phyloP scores from a whole-genome alignment of 257 asterid genomes.

The Capsicum pubescens region DNA sequence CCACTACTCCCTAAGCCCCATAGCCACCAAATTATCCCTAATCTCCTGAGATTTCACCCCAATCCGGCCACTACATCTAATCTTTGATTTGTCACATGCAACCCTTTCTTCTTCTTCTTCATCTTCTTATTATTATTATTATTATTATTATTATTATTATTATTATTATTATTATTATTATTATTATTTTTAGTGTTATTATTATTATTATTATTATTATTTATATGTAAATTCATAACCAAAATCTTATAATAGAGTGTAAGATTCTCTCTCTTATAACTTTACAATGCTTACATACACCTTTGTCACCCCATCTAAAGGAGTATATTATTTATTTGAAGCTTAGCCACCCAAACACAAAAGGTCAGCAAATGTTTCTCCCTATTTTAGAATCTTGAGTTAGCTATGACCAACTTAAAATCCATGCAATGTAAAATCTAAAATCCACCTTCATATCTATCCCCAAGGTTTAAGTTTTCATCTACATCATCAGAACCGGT shows the following conservation, averaged over 20 bases:
- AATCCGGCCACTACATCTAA: not conserved
- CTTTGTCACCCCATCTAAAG: not conserved
- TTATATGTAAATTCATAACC: not conserved
- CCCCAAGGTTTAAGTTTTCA: not conserved
- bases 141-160: no score
- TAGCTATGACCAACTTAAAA: not conserved
- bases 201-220: no score
- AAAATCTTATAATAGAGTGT: not conserved
- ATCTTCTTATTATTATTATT: no score
- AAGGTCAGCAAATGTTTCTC: not conserved
- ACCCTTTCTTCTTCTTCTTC: no score
- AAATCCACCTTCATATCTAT: not conserved
- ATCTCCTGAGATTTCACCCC: not conserved
- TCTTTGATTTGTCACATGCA: not conserved
- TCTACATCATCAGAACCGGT: not conserved
- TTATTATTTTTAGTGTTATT: not conserved
- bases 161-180: not conserved
- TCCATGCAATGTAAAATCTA: not conserved
- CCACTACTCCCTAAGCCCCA: not conserved
- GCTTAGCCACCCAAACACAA: not conserved
- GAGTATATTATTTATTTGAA: not conserved
- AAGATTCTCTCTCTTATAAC: not conserved
- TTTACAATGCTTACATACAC: not conserved
- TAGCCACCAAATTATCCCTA: not conserved
- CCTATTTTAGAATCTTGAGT: not conserved